These are phyloP conservation scores for Globisporangium middletonii DNA, from an alignment of 352 stramenopile genomes.

Conservation along the genomic window DNA sequence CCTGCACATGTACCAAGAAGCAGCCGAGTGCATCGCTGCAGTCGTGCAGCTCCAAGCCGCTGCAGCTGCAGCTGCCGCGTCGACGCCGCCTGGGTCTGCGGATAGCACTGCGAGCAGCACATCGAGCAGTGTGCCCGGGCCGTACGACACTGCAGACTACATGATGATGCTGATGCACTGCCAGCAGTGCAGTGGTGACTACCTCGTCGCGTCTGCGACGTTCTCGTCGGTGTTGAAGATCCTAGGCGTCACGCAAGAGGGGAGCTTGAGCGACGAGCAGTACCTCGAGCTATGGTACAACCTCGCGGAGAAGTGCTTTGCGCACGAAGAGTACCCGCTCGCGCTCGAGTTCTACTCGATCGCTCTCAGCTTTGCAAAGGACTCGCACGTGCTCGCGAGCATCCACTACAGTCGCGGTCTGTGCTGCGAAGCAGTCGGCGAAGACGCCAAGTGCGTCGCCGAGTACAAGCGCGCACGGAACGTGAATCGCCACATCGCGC, in stretches of 20 bases:
- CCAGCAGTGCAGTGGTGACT: slow-evolving; percentile 54
- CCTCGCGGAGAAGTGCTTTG: slow-evolving; percentile 59
- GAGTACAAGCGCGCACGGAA: slow-evolving; percentile 70
- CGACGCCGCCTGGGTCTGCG: neutral
- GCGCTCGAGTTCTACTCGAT: slow-evolving; percentile 57
- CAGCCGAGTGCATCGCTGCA: slow-evolving; percentile 39
- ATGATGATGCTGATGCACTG: slow-evolving; percentile 63
- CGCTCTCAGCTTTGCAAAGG: slow-evolving; percentile 54
- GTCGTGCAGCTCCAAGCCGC: slow-evolving; percentile 23
- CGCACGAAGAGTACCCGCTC: slow-evolving; percentile 57
- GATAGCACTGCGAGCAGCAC: neutral
- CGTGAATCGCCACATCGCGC: slow-evolving; percentile 49
- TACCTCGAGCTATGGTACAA: slow-evolving; percentile 49
- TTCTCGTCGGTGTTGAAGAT: slow-evolving; percentile 35
- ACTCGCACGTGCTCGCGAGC: slow-evolving; percentile 44
- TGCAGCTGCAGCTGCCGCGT: neutral
- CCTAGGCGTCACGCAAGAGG: slow-evolving; percentile 24
- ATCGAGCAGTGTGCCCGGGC: neutral
- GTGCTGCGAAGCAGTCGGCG: slow-evolving; percentile 46
- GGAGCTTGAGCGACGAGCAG: slow-evolving; percentile 32
- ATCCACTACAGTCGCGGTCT: slow-evolving; percentile 55
- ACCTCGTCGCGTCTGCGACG: slow-evolving; percentile 38
- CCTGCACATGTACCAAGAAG: slow-evolving; percentile 43
- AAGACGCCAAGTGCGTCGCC: slow-evolving; percentile 36
- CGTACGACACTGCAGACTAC: slow-evolving; percentile 46